phyloP scores from a whole-genome alignment of 106 monocot genomes.

The Posidonia australis region DNA sequence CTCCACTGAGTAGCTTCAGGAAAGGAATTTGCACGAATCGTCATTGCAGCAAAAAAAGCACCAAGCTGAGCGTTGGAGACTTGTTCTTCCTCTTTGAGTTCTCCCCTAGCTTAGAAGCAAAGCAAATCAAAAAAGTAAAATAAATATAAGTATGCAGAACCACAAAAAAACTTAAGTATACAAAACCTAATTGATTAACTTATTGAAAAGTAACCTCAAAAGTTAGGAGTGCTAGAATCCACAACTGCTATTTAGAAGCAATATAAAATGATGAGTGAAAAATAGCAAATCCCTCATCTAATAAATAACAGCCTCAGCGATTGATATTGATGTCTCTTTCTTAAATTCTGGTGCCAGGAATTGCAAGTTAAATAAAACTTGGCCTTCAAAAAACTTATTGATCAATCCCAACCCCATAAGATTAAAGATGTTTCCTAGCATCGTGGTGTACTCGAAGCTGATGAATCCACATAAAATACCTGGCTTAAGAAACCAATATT shows the following conservation, averaged over 20 bases:
- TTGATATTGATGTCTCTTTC: neutral
- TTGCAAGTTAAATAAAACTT: neutral
- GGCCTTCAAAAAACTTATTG: no score
- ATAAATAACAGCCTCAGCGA: no score
- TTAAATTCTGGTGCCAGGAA: neutral
- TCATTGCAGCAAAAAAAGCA: slow-evolving; percentile 95
- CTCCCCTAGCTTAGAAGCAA: slow-evolving; percentile 59
- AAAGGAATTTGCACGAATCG: slow-evolving; percentile 87
- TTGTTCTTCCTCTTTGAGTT: slow-evolving; percentile 61
- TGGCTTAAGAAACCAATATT: no score
- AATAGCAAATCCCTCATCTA: neutral
- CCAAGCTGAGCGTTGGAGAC: slow-evolving; percentile 91
- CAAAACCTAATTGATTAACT: neutral
- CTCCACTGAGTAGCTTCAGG: slow-evolving; percentile 91
- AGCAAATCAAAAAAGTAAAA: neutral
- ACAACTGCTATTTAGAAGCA: neutral
- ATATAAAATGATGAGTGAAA: neutral
- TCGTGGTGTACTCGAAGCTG: no score
- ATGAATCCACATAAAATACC: no score
- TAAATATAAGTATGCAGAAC: neutral
- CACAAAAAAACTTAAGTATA: neutral
- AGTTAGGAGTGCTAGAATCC: neutral
- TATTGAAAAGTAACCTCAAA: neutral
- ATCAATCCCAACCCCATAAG: no score
- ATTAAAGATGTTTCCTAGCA: no score